These are phyloP conservation scores for Aspergillus pseudotamarii DNA, from an alignment of 2,329 filamentous ascomycete species.

Conservation along the genomic window DNA sequence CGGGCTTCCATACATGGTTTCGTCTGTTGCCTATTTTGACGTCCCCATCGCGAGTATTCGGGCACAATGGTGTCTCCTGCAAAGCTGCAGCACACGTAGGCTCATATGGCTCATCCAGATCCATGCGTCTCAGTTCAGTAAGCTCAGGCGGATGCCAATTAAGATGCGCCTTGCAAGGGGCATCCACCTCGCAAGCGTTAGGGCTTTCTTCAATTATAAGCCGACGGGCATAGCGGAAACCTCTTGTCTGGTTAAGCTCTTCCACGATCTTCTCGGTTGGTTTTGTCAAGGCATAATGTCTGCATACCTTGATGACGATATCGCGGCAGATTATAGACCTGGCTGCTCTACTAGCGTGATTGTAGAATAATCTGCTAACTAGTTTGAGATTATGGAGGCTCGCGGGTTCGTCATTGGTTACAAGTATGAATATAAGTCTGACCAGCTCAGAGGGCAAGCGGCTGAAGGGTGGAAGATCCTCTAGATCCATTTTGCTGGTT, in stretches of 20 bases:
- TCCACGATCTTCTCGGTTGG: background rate
- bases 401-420: background rate
- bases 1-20: background rate
- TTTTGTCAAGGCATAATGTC: background rate
- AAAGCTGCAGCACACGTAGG: background rate
- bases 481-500: background rate
- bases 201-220: background rate
- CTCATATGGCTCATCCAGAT: background rate
- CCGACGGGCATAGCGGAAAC: background rate
- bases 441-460: background rate
- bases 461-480: background rate
- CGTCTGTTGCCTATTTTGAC: background rate
- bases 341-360: background rate
- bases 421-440: background rate
- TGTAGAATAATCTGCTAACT: background rate
- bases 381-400: background rate
- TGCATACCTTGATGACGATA: background rate
- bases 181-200: background rate
- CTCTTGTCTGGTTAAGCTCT: background rate
- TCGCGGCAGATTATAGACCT: background rate
- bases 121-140: background rate
- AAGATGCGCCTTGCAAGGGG: background rate
- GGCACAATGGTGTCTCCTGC: background rate
- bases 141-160: background rate
- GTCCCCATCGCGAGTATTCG: background rate